These are phyloP conservation scores for Mycogone perniciosa DNA, from an alignment of 2,329 filamentous ascomycete genomes.

Conservation along the genomic window DNA sequence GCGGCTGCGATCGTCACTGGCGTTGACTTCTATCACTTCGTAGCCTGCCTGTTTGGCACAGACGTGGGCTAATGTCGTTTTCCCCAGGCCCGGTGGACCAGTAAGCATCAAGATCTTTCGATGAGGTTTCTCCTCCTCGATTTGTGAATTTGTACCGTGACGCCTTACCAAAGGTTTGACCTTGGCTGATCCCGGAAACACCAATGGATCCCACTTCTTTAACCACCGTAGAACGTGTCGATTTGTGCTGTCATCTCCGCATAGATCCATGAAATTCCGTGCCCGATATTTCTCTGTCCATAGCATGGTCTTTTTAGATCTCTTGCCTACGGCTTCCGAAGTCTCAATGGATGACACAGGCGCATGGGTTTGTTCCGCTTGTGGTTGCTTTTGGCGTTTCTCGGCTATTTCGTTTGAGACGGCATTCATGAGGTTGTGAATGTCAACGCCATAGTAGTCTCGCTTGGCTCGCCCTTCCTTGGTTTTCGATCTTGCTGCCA, in stretches of 20 bases:
- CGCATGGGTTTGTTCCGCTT: conserved; percentile 16
- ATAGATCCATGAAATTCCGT: conserved; percentile 82
- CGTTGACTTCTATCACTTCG: conserved; percentile 94
- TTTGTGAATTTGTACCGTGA: conserved; percentile 34
- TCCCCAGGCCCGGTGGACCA: conserved; percentile 87
- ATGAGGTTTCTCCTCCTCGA: conserved; percentile 67
- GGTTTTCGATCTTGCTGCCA: conserved; percentile 60
- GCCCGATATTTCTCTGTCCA: conserved; percentile 99
- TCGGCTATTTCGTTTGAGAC: conserved; percentile 54
- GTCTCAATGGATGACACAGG: conserved; percentile 40
- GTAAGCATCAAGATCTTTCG: conserved; percentile 85
- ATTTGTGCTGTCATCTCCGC: conserved; percentile 92
- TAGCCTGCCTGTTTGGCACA: conserved; percentile 94
- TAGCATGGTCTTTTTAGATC: conserved; percentile 51
- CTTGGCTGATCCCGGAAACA: conserved; percentile 73
- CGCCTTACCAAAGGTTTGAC: conserved; percentile 44
- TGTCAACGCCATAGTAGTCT: conserved; percentile 88
- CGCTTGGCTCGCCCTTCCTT: conserved; percentile 63
- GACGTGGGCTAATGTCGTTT: conserved; percentile 93
- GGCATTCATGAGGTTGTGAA: conserved; percentile 73
- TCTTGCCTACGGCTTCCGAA: conserved; percentile 26
- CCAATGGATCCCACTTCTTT: conserved; percentile 87
- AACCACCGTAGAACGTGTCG: conserved; percentile 86
- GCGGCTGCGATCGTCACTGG: conserved; percentile 86
- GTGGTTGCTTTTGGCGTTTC: conserved; percentile 18